Evolutionary conservation across 176 grass and related monocot genomes (phyloP), one percentile per base, ranked within the genome.

Genomic region (Eragrostis curvula): DNA sequence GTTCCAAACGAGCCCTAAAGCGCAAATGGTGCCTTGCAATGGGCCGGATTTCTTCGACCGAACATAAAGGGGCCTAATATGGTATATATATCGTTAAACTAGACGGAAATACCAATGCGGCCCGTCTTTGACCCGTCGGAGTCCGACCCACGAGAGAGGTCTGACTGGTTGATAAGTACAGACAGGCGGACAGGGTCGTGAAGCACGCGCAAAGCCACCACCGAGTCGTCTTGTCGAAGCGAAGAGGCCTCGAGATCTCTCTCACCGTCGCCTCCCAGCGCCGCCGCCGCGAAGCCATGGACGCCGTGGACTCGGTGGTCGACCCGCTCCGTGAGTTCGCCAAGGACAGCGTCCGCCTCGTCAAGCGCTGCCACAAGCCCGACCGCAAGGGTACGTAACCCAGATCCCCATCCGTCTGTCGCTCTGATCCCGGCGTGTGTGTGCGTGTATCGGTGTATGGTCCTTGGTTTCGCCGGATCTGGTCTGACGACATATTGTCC

Each of bases 331-430:
- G 97, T 7, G 93, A 99, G 73, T 99, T 99, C 77, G 89, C 93
- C 80, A 99, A 92, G 91, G 97, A 99, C 83, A 99, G 97, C 87
- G 41, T 99, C 46, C 97, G 97, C 76, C 97, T 99, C 69, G 93
- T 99, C 73, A 99, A 99, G 88, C 89, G 97, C 40, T 99, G 97
- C 86, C 97, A 99, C 93, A 99, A 96, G 89, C 97, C 97, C 58
- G 93, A 99, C 59, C 93, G 97, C 70, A 99, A 99, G 75, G 91
- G 94, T 94, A 65, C 49, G 49, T 6, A 79, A 52, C 24, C 42
- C 64, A 81, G 78, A 70, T 81, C 50, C 57, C 27, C 23, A 18
- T 40, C 17, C 17, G 16, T 5, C 17, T 16, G 13, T 8, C 3
- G 61, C 2, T 74, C 75, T 53, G 80, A 52, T 75, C 59, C 69